Evolutionary conservation across 2,329 filamentous ascomycete genomes (phyloP).

Genomic region (Fusarium sp.): DNA sequence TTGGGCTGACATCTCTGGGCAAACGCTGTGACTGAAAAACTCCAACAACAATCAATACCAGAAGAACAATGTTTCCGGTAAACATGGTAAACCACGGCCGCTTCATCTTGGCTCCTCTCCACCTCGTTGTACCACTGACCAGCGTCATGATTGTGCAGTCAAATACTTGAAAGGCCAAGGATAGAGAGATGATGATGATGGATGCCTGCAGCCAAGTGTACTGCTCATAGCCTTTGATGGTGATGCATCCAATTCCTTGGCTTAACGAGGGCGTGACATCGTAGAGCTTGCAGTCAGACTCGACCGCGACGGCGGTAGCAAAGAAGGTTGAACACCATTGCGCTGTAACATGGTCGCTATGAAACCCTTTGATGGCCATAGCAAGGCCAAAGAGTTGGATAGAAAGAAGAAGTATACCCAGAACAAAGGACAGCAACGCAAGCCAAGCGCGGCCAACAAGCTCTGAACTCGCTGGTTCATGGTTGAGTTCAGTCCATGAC

Average conservation of each 20-base stretch:
- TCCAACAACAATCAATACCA: neutral
- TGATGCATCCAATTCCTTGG: slow-evolving; percentile 5
- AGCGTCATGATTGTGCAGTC: slow-evolving; percentile 2
- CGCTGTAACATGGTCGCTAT: neutral
- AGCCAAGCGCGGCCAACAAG: slow-evolving; percentile 5
- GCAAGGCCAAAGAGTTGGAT: slow-evolving; percentile 3
- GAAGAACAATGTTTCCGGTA: slow-evolving; percentile 1
- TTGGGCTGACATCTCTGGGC: neutral
- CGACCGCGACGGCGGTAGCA: neutral
- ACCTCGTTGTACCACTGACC: neutral
- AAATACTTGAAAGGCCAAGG: neutral
- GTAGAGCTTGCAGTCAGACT: neutral
- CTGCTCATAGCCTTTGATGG: neutral
- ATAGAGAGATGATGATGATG: slow-evolving; percentile 1
- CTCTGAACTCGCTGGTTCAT: neutral
- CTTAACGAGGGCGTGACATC: neutral
- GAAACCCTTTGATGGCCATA: neutral
- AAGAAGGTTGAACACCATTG: slow-evolving; percentile 6
- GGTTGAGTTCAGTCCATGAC: neutral
- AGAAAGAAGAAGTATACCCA: neutral
- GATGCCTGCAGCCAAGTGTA: slow-evolving; percentile 1
- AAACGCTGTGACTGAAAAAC: slow-evolving; percentile 1
- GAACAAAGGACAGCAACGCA: neutral
- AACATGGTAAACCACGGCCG: slow-evolving; percentile 11
- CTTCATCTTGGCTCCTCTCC: slow-evolving; percentile 8